phyloP scores from a whole-genome alignment of 371 early-diverging fungal genomes.

The Mortierella sp. region DNA sequence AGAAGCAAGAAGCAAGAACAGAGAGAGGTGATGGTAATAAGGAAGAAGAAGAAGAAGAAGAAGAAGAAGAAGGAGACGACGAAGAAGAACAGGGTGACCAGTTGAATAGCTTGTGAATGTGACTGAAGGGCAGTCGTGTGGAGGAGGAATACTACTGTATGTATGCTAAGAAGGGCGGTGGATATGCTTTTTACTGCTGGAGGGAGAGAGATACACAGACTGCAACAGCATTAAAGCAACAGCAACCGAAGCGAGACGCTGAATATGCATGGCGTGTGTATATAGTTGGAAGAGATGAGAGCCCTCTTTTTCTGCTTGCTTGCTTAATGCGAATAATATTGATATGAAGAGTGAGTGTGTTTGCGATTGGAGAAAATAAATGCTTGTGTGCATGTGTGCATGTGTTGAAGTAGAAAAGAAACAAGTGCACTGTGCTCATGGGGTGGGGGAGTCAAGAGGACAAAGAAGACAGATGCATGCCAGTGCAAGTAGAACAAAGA shows the following conservation, averaged over 20 bases:
- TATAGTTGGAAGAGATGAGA: not conserved
- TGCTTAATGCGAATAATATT: not conserved
- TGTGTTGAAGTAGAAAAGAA: not conserved
- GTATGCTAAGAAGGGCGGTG: not conserved
- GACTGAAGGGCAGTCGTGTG: not conserved
- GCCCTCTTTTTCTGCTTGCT: not conserved
- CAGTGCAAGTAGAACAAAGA: too few species aligned
- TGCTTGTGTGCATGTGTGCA: not conserved
- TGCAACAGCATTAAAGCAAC: too few species aligned
- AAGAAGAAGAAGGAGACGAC: not conserved
- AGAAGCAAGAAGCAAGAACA: not conserved
- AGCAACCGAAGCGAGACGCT: constrained; percentile 21
- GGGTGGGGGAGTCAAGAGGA: not conserved
- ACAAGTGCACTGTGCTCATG: not conserved
- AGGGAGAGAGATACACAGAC: not conserved
- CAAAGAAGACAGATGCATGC: not conserved
- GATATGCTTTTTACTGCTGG: not conserved
- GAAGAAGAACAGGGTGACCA: not conserved
- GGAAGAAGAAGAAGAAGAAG: not conserved
- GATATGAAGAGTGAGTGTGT: too few species aligned
- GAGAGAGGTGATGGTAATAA: not conserved
- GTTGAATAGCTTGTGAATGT: not conserved
- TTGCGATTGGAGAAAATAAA: not conserved
- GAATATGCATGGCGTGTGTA: not conserved
- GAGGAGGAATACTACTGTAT: too few species aligned